Evolutionary conservation across 768 basidiomycete species (phyloP).

Genomic region (Russula emetica): DNA sequence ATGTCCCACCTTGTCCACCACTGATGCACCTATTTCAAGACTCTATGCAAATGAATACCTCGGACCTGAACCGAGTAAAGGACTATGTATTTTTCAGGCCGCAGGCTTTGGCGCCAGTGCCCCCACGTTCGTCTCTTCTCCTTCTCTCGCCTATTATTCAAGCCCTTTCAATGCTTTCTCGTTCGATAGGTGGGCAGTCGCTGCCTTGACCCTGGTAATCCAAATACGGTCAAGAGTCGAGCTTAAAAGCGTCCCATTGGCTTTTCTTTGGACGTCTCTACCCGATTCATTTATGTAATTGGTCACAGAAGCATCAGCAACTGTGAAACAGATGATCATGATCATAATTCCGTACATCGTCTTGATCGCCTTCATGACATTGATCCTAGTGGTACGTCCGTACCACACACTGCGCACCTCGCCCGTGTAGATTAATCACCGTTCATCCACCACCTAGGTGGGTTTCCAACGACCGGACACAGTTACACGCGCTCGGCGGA

Average conservation of each 20-base stretch:
- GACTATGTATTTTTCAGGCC: slow-evolving; percentile 17
- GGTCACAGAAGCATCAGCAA: background rate
- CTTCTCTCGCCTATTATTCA: background rate
- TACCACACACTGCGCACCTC: background rate
- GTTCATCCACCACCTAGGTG: slow-evolving; percentile 1
- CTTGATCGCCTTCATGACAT: background rate
- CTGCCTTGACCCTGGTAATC: slow-evolving; percentile 8
- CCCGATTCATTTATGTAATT: background rate
- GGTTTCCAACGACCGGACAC: slow-evolving; percentile 3
- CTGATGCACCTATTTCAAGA: slow-evolving; percentile 1
- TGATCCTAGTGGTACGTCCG: slow-evolving; percentile 2
- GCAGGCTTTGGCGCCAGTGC: slow-evolving; percentile 14
- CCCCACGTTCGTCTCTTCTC: slow-evolving; percentile 13
- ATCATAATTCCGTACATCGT: slow-evolving; percentile 6
- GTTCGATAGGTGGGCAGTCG: slow-evolving; percentile 11
- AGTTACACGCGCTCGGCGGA: slow-evolving; percentile 15
- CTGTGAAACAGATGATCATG: slow-evolving; percentile 17
- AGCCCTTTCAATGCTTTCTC: background rate
- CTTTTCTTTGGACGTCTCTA: background rate
- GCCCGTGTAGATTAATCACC: background rate
- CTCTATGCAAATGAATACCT: slow-evolving; percentile 17
- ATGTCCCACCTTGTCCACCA: background rate
- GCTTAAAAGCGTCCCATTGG: slow-evolving; percentile 2
- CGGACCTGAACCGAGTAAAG: slow-evolving; percentile 17
- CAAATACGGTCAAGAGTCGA: slow-evolving; percentile 14